Percentiles rank a stretch among this genome's conserved stretches.
Evolutionary conservation across 2,329 filamentous ascomycete species (phyloP).

Genomic region (Dissoconium aciculare): DNA sequence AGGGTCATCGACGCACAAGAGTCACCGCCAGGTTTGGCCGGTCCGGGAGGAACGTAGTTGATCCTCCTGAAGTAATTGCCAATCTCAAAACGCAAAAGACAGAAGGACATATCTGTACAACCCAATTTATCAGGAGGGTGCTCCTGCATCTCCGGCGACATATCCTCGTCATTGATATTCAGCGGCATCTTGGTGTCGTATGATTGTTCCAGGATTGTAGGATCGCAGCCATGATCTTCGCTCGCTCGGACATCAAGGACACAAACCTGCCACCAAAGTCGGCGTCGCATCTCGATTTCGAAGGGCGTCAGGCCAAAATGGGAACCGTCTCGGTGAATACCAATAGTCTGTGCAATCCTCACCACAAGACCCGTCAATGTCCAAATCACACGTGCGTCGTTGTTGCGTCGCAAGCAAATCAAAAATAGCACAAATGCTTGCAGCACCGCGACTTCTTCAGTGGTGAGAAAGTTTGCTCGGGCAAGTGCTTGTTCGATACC

Average conservation of each 20-base stretch:
- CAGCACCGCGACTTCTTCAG: slow-evolving; percentile 45
- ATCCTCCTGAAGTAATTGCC: slow-evolving; percentile 33
- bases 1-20: slow-evolving; percentile 32
- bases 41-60: slow-evolving; percentile 31
- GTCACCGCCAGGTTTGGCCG: slow-evolving; percentile 27
- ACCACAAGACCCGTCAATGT: slow-evolving; percentile 44
- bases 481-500: slow-evolving; percentile 49
- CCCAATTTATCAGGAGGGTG: slow-evolving; percentile 34
- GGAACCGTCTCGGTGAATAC: slow-evolving; percentile 44
- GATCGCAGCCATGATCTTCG: slow-evolving; percentile 49
- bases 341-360: slow-evolving; percentile 44
- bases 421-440: slow-evolving; percentile 50
- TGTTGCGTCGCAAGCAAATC: slow-evolving; percentile 39
- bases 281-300: slow-evolving; percentile 43
- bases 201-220: slow-evolving; percentile 41
- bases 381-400: slow-evolving; percentile 39
- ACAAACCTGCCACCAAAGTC: slow-evolving; percentile 46
- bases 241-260: slow-evolving; percentile 45
- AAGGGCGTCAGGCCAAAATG: slow-evolving; percentile 43
- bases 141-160: slow-evolving; percentile 35
- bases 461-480: slow-evolving; percentile 46
- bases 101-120: slow-evolving; percentile 45
- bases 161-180: slow-evolving; percentile 41
- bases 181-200: slow-evolving; percentile 47
- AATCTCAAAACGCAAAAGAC: slow-evolving; percentile 39